Base-by-base conservation (phyloP, 768 basidiomycete genomes). In the Phaffia tasmanica region DNA sequence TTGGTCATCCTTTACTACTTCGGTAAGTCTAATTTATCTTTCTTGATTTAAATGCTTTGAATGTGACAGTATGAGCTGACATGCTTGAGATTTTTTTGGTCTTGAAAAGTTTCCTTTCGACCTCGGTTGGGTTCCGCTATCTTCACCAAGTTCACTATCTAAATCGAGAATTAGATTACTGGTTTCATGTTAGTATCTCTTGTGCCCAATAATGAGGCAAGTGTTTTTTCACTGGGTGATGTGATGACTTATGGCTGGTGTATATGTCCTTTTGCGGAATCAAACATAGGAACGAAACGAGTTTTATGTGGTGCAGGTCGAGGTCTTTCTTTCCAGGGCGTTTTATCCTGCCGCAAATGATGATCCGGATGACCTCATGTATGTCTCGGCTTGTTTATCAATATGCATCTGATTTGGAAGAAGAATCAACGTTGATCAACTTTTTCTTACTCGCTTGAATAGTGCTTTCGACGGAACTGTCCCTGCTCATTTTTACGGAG, bases 401-500 rank as follows among this genome's bases (percentile, higher is more conserved):
- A 35, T 64, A 70, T 32, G 32, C 55, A 63, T 48, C 4, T 25
- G 1, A 57, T 21, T 2, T 3, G 56, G 25, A 57, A 57, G 35
- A 25, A 14, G 56, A 55, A 25, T 27, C 18, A 57, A 32, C 16
- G 5, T 27, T 32, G 25, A 35, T 30, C 47, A 25, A 55, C 27
- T 54, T 65, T 23, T 2, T 48, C 0, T 23, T 27, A 5, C 14
- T 2, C 5, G 16, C 25, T 25, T 30, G 9, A 14, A 27, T 72
- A 86, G 85, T n/a, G 81, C 82, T 23, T 89, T 88, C 66, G 91
- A 92, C 62, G 87, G 87, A 16, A 85, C 86, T 15, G 88, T 91
- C 16, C 95, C 94, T 2, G 85, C 88, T 1, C 93, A 99, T 75
- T 98, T 99, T 77, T 94, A 97, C 72, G 94, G 94, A 25, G 94